These are phyloP conservation scores for Wickerhamiella sergipiensis DNA, from an alignment of 805 yeast genomes.

Conservation along the genomic window DNA sequence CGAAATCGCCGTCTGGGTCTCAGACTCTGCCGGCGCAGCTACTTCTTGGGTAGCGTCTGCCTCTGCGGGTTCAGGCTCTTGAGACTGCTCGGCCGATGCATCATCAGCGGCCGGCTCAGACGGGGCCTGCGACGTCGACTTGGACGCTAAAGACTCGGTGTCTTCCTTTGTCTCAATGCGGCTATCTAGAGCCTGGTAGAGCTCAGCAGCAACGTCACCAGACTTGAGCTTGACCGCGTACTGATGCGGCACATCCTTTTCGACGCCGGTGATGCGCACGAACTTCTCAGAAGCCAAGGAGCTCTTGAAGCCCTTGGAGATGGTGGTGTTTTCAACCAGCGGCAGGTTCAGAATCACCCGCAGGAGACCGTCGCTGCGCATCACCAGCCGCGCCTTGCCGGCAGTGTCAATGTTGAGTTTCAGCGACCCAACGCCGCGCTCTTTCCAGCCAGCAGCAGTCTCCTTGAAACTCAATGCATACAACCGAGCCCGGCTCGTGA, in stretches of 20 bases:
- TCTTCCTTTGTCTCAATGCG: neutral
- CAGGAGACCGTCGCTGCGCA: conserved; percentile 81
- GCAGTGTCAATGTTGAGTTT: conserved; percentile 44
- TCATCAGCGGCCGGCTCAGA: neutral
- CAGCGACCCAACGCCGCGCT: conserved; percentile 80
- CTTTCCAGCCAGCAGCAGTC: conserved; percentile 80
- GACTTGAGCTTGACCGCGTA: conserved; percentile 65
- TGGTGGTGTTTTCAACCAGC: conserved; percentile 44
- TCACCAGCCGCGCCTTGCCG: conserved; percentile 51
- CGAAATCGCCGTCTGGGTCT: neutral
- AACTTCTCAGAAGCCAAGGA: conserved; percentile 76
- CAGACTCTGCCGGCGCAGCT: neutral
- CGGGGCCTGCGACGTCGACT: neutral
- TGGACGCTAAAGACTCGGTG: neutral
- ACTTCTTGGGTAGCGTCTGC: neutral
- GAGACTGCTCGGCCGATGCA: no score
- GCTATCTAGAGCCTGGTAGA: conserved; percentile 29
- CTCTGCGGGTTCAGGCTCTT: neutral
- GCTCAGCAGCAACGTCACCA: conserved; percentile 42
- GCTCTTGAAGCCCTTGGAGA: conserved; percentile 71
- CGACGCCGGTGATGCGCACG: conserved; percentile 56
- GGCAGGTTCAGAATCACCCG: conserved; percentile 72
- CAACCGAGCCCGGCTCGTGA: conserved; percentile 60
- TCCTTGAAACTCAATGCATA: conserved; percentile 59
- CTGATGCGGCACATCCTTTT: conserved; percentile 58